Evolutionary conservation across 106 monocot genomes (phyloP).

Genomic region (Acorus gramineus): DNA sequence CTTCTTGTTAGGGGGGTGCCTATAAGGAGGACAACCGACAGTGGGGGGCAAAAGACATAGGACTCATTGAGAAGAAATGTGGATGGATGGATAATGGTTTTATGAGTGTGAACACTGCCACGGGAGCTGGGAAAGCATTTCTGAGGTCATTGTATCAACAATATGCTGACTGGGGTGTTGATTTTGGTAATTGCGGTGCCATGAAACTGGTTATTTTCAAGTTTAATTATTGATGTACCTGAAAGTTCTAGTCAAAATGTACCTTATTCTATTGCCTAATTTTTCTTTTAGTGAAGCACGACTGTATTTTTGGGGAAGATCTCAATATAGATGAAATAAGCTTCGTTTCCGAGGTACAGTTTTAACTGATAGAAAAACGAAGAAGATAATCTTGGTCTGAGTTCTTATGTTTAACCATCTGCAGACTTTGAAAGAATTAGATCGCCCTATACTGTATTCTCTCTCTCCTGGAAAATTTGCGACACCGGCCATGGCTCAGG

Average conservation of each 20-base stretch:
- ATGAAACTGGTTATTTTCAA: no score
- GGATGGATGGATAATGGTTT: constrained; percentile 84
- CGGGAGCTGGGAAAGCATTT: constrained; percentile 70
- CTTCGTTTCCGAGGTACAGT: constrained; percentile 64
- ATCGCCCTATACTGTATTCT: constrained; percentile 57
- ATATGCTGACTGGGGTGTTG: constrained; percentile 92
- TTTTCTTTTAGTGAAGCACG: constrained; percentile 73
- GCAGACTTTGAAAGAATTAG: constrained; percentile 61
- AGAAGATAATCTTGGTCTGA: no score
- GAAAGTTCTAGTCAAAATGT: background rate
- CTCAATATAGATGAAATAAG: constrained; percentile 61
- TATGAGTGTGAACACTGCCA: constrained; percentile 83
- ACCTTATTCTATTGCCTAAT: background rate
- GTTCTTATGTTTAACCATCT: background rate
- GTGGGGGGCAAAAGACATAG: constrained; percentile 63
- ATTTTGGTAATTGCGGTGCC: constrained; percentile 56
- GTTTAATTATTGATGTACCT: no score
- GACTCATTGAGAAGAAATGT: constrained; percentile 52
- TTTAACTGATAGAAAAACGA: background rate
- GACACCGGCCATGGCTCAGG: constrained; percentile 47
- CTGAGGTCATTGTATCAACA: constrained; percentile 76
- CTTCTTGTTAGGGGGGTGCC: constrained; percentile 24
- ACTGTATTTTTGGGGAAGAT: constrained; percentile 93
- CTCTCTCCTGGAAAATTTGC: constrained; percentile 71
- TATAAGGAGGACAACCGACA: constrained; percentile 37